These are phyloP conservation scores for Sutorius australiensis DNA, from an alignment of 768 basidiomycete genomes.

Conservation along the genomic window DNA sequence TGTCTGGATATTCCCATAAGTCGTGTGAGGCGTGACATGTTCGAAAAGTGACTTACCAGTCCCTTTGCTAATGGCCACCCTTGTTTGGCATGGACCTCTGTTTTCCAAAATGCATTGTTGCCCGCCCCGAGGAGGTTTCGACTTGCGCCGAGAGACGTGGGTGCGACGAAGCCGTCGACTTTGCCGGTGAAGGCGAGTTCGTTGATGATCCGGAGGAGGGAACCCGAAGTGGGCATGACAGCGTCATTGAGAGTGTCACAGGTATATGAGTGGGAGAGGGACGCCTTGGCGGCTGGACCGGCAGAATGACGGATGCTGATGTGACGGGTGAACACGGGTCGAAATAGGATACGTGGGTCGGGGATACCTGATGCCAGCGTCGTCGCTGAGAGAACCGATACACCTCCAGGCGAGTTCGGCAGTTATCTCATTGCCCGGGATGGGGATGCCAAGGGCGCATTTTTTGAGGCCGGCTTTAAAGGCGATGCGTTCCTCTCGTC, in stretches of 20 bases:
- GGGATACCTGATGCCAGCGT: conserved; percentile 75
- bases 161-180: conserved; percentile 16
- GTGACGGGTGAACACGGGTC: conserved; percentile 1
- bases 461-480: conserved; percentile 62
- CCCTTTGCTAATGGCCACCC: conserved; percentile 23
- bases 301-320: conserved; percentile 80
- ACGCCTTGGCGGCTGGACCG: conserved; percentile 76
- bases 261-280: conserved; percentile 72
- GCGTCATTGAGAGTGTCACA: conserved; percentile 44
- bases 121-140: conserved; percentile 18
- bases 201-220: conserved; percentile 18
- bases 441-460: conserved; percentile 10
- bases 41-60: conserved; percentile 15
- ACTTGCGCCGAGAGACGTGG: not conserved
- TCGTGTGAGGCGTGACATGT: not conserved
- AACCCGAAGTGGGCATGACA: conserved; percentile 27
- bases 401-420: conserved; percentile 83
- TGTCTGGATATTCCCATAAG: conserved; percentile 44
- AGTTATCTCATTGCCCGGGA: conserved; percentile 62
- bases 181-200: conserved; percentile 22
- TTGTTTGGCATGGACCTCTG: conserved; percentile 18
- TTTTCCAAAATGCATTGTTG: conserved; percentile 27
- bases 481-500: conserved; percentile 40
- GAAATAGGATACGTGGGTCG: not conserved
- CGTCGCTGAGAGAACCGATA: conserved; percentile 63